These are phyloP conservation scores for Exophiala spinifera DNA, from an alignment of 2,329 filamentous ascomycete genomes.

Conservation along the genomic window DNA sequence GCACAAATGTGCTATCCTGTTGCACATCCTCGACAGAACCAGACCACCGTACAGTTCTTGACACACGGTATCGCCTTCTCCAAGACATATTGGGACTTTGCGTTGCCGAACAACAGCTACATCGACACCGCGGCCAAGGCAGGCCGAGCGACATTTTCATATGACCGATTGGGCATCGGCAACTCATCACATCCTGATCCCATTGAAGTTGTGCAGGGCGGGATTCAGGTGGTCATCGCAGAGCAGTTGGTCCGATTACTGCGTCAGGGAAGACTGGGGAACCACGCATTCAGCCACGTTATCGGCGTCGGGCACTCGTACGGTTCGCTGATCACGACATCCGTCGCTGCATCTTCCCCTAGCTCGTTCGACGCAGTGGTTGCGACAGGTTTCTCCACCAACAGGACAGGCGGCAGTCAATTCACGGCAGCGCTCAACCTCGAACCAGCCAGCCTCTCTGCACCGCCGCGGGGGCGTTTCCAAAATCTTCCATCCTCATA, in stretches of 20 bases:
- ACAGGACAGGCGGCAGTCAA: too few species aligned
- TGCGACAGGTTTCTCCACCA: too few species aligned
- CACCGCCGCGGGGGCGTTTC: too few species aligned
- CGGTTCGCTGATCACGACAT: too few species aligned
- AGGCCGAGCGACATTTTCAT: background rate
- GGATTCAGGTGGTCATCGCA: background rate
- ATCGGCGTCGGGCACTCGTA: too few species aligned
- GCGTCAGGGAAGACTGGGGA: too few species aligned
- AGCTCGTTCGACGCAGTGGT: too few species aligned
- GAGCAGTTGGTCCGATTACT: background rate
- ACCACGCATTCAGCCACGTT: too few species aligned
- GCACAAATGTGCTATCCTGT: conserved; percentile 3
- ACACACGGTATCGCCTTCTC: conserved; percentile 6
- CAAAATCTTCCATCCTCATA: too few species aligned
- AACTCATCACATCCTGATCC: conserved; percentile 1
- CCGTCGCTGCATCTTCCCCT: too few species aligned
- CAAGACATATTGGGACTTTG: conserved; percentile 10
- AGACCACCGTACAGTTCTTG: conserved; percentile 5
- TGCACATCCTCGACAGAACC: background rate
- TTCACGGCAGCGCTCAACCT: too few species aligned
- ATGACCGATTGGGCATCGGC: background rate
- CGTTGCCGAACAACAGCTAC: conserved; percentile 5
- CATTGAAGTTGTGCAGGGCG: background rate
- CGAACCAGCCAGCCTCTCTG: too few species aligned
- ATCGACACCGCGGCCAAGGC: background rate